These are phyloP conservation scores for Grosmannia serpens DNA, from an alignment of 2,329 filamentous ascomycete species.

Conservation along the genomic window DNA sequence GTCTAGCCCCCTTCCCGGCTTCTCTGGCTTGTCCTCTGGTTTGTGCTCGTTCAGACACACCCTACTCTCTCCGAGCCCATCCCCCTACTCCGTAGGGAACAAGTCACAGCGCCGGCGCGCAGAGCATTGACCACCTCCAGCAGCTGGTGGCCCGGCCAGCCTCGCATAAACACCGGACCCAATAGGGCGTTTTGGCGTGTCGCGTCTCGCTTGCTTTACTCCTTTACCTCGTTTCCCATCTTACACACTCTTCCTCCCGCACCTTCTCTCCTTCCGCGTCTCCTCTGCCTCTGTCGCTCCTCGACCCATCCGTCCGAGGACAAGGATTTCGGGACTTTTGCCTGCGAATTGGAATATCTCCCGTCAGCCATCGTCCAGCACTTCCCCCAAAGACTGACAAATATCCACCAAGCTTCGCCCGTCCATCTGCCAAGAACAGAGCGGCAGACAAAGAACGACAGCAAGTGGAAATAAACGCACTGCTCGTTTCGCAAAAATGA, in stretches of 20 bases:
- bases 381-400: background rate
- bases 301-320: background rate
- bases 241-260: background rate
- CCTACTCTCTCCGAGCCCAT: background rate
- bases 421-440: background rate
- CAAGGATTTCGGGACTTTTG: background rate
- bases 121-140: slow-evolving; percentile 1
- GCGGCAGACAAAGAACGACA: background rate
- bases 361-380: background rate
- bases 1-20: background rate
- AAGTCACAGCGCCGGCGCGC: background rate
- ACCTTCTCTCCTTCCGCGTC: background rate
- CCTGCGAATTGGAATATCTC: background rate
- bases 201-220: slow-evolving; percentile 5
- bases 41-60: background rate
- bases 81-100: background rate
- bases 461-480: background rate
- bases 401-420: background rate
- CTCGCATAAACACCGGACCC: slow-evolving; percentile 11
- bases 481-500: background rate
- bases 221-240: background rate
- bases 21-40: background rate
- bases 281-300: background rate
- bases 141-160: slow-evolving; percentile 4
- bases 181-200: slow-evolving; percentile 9